Evolutionary conservation across 1,284 basidiomycete species (phyloP), one percentile per base, ranked within the genome.

Genomic region (Microbotryum saponariae): DNA sequence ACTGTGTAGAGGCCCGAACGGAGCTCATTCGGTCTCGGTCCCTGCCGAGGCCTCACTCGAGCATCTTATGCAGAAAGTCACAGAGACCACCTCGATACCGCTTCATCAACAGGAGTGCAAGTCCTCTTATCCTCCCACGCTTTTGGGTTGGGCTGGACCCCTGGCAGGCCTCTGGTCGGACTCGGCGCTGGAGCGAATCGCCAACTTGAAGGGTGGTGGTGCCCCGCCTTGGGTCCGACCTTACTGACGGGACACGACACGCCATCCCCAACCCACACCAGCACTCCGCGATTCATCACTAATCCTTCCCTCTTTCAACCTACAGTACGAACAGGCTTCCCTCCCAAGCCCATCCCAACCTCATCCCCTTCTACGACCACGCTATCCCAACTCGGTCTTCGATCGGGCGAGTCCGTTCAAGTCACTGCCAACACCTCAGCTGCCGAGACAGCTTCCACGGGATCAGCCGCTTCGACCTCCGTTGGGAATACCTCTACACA

Each of bases 291-390:
- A 27, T 33, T 4, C 18, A 37, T 33, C 21, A 16, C 44, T 29
- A 6, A 37, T 37, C 10, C n/a, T 20, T 8, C 23, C 29, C n/a
- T 18, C 16, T 37, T 10, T 46, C 7, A 25, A 5, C 10, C 33
- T 2, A 4, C 59, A 68, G 67, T 68, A 8, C 62, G 67, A 0
- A 18, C 44, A 0, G 67, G 67, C 1, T 68, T 64, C 48, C 67
- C 67, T 6, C 67, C 67, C 0, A 66, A 64, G 6, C 60, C 51
- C 0, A 14, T 68, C 10, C 52, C 51, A 6, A 6, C 59, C 3
- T 7, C 6, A 7, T 25, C 48, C 1, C 7, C 58, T 2, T 21
- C 16, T 3, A 18, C 16, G 2, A 23, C 59, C 0, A 50, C 27
- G 0, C 59, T 68, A 2, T 20, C 29, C 0, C 25, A 45, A 0